Evolutionary conservation across 2,329 filamentous ascomycete genomes (phyloP).

Genomic region (Ceratocystis cacaofunesta): DNA sequence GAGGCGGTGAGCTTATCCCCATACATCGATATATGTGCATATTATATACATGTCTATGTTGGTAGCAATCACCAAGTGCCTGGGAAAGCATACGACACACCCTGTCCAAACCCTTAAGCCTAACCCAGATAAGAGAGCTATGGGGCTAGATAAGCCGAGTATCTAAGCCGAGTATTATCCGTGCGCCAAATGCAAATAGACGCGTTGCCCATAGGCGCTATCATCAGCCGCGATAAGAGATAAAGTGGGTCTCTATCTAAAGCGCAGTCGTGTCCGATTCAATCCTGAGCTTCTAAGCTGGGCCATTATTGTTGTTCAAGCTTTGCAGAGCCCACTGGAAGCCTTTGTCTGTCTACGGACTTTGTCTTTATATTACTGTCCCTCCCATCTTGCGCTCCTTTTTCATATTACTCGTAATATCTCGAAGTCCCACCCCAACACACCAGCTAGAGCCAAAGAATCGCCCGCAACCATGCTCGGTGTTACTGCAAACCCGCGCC

Average conservation of each 20-base stretch:
- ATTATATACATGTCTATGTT: no score
- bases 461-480: conserved; percentile 43
- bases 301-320: not conserved
- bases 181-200: not conserved
- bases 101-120: no score
- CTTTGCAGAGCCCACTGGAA: not conserved
- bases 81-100: no score
- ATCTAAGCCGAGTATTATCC: not conserved
- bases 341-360: not conserved
- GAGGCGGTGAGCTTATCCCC: not conserved
- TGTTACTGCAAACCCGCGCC: conserved; percentile 58
- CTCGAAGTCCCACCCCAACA: no score
- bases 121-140: no score
- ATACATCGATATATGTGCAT: not conserved
- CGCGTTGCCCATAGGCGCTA: not conserved
- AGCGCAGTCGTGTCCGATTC: conserved; percentile 2
- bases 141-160: not conserved
- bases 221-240: not conserved
- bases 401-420: not conserved
- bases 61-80: no score
- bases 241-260: not conserved
- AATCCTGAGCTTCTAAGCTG: not conserved
- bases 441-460: not conserved
- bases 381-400: not conserved
- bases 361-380: not conserved